phyloP scores from a whole-genome alignment of 1,139 yeast species.

The Spathaspora sp. region DNA sequence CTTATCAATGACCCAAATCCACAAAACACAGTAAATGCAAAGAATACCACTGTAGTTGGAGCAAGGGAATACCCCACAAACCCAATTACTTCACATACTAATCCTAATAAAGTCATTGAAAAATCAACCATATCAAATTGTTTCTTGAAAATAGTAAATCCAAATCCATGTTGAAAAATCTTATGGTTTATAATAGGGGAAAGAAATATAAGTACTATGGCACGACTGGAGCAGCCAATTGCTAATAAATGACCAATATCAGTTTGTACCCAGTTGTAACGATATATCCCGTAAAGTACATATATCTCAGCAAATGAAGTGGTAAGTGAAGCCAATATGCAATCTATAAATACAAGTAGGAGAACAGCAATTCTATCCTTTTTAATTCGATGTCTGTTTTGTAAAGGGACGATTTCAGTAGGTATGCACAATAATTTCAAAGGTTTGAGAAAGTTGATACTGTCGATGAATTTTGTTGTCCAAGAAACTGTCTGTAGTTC shows the following conservation, averaged over 20 bases:
- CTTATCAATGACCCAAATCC: constrained; percentile 44
- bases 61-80: constrained; percentile 27
- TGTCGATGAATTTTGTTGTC: constrained; percentile 4
- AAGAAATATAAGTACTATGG: constrained; percentile 30
- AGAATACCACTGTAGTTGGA: constrained; percentile 17
- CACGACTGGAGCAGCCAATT: constrained; percentile 46
- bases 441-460: constrained; percentile 43
- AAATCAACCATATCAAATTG: constrained; percentile 59
- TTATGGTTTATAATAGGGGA: constrained; percentile 34
- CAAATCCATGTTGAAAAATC: constrained; percentile 24
- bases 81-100: constrained; percentile 42
- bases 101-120: constrained; percentile 29
- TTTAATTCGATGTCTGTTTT: constrained; percentile 12
- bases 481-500: constrained; percentile 2
- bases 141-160: constrained; percentile 34
- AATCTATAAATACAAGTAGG: constrained; percentile 48
- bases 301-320: constrained; percentile 46
- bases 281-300: constrained; percentile 57
- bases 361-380: constrained; percentile 36
- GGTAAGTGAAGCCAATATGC: constrained; percentile 37
- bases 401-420: constrained; percentile 28
- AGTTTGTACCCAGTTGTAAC: constrained; percentile 58
- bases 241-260: constrained; percentile 63
- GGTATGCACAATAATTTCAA: constrained; percentile 41
- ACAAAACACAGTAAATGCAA: constrained; percentile 31